These are phyloP conservation scores for Hygrophila difformis DNA, from an alignment of 257 asterid species.

Conservation along the genomic window DNA sequence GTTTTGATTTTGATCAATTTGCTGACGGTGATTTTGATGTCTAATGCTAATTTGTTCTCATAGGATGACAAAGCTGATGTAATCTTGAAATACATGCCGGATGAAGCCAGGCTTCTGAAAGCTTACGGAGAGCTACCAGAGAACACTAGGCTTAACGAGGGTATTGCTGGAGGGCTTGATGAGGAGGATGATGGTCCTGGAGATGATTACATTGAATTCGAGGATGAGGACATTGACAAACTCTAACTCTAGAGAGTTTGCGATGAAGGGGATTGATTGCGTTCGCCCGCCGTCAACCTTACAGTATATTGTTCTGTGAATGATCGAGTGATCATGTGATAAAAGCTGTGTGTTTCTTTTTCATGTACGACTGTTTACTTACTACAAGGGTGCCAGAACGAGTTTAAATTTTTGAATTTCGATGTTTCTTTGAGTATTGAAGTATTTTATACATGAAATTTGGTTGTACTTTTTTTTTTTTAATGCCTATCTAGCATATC, in stretches of 20 bases:
- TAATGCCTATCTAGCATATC: too few species aligned
- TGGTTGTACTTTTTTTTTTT: too few species aligned
- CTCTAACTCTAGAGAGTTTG: conserved; percentile 54
- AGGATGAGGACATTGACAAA: conserved; percentile 86
- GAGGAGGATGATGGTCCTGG: conserved; percentile 64
- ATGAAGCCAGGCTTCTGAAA: conserved; percentile 86
- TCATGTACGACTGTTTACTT: too few species aligned
- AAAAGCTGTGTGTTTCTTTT: too few species aligned
- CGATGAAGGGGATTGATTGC: conserved; percentile 5
- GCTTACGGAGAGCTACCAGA: conserved; percentile 96
- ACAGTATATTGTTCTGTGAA: neutral
- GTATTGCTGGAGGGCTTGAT: conserved; percentile 57
- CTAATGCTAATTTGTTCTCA: neutral
- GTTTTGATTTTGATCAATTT: too few species aligned
- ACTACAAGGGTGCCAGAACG: too few species aligned
- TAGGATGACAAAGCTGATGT: conserved; percentile 98
- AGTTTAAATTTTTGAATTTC: too few species aligned
- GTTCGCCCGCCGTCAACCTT: neutral
- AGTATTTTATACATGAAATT: too few species aligned
- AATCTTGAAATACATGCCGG: conserved; percentile 82
- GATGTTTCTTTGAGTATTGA: too few species aligned
- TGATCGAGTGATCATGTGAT: neutral
- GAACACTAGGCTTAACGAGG: conserved; percentile 75
- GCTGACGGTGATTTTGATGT: neutral
- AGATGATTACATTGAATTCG: conserved; percentile 70